Percentiles rank a stretch among this genome's conserved stretches.
Conservation (phyloP, 116 monocot genomes). For the Papilionanthe hybrid region DNA sequence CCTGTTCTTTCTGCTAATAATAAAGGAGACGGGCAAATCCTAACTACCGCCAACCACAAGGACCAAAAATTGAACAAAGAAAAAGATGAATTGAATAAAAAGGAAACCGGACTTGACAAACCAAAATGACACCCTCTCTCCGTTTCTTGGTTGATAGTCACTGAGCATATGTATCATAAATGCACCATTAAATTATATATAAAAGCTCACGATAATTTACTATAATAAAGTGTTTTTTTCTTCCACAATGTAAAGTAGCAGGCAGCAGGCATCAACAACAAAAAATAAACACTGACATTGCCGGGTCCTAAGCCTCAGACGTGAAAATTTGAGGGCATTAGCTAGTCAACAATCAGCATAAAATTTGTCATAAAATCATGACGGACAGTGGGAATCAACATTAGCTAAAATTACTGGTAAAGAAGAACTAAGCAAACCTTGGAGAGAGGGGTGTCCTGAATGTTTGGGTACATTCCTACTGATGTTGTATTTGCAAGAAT, state of each 20-base stretch:
- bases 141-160: slow-evolving; percentile 1
- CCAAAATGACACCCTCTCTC: neutral
- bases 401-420: neutral
- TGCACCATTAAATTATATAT: neutral
- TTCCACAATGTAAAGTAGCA: neutral
- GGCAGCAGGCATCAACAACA: neutral
- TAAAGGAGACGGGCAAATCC: too few relatives aligned
- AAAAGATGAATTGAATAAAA: neutral
- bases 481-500: slow-evolving; percentile 94
- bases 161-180: slow-evolving; percentile 2
- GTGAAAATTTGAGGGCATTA: too few relatives aligned
- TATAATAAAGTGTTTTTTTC: neutral
- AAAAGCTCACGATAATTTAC: slow-evolving; percentile 1
- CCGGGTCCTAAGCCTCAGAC: too few relatives aligned
- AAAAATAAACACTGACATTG: too few relatives aligned
- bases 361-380: too few relatives aligned
- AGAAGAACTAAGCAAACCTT: slow-evolving; percentile 46
- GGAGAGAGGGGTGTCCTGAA: slow-evolving; percentile 77
- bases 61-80: neutral
- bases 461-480: slow-evolving; percentile 87
- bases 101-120: neutral
- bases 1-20: too few relatives aligned
- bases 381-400: neutral
- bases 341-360: too few relatives aligned
- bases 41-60: too few relatives aligned